These are phyloP conservation scores for Melastoma malabathricum DNA, from an alignment of 345 rosid species.

Conservation along the genomic window DNA sequence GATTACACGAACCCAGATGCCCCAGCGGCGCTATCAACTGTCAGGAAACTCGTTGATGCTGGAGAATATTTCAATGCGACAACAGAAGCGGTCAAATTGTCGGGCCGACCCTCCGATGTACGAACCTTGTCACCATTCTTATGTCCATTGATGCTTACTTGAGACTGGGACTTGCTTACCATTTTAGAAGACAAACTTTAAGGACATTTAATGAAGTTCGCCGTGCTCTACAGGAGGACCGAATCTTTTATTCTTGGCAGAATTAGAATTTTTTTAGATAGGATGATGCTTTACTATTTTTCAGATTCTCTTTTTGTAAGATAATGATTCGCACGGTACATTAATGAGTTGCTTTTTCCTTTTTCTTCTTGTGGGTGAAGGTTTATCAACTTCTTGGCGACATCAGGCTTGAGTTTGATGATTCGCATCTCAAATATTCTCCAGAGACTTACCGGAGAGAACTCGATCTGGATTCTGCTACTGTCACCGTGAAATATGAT, in stretches of 20 bases:
- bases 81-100: conserved; percentile 44
- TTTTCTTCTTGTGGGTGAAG: conserved; percentile 24
- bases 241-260: too few species aligned
- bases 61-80: conserved; percentile 63
- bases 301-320: too few species aligned
- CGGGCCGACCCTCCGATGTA: conserved; percentile 54
- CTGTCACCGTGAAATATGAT: conserved; percentile 46
- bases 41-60: conserved; percentile 57
- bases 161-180: neutral
- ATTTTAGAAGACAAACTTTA: neutral
- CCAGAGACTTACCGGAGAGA: conserved; percentile 64
- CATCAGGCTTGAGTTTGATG: conserved; percentile 61
- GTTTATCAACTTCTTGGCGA: conserved; percentile 86
- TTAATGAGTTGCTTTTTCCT: neutral
- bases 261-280: too few species aligned
- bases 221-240: too few species aligned
- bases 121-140: conserved; percentile 1
- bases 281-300: too few species aligned
- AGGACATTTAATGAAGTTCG: too few species aligned
- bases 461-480: conserved; percentile 78
- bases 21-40: conserved; percentile 43
- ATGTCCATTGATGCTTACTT: neutral
- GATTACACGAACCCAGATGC: conserved; percentile 54
- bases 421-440: conserved; percentile 51
- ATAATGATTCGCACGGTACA: neutral